Evolutionary conservation across 208 protist species (phyloP).

Genomic region (Trypanosoma vivax): DNA sequence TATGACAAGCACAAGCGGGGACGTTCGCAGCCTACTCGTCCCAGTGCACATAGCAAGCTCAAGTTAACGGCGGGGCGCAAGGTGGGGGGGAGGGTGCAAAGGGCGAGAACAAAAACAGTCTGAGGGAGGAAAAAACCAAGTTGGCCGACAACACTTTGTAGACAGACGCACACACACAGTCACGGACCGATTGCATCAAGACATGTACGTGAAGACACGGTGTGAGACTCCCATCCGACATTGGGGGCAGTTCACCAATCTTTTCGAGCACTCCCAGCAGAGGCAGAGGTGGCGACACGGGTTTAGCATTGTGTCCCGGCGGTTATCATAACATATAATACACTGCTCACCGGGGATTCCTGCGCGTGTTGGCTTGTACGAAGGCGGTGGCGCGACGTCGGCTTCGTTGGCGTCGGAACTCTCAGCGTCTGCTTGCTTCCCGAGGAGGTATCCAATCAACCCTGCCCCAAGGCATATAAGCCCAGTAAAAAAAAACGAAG

Average conservation of each 20-base stretch:
- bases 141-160: not conserved
- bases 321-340: conserved; percentile 52
- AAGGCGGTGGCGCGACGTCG: conserved; percentile 28
- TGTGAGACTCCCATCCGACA: conserved; percentile 33
- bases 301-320: conserved; percentile 58
- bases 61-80: too few species aligned
- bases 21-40: too few species aligned
- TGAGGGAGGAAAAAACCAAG: too few species aligned
- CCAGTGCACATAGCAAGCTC: too few species aligned
- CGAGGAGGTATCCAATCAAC: not conserved
- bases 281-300: conserved; percentile 64
- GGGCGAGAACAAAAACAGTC: too few species aligned
- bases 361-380: conserved; percentile 44
- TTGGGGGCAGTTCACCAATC: conserved; percentile 34
- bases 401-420: conserved; percentile 12
- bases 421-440: not conserved
- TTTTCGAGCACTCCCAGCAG: conserved; percentile 57
- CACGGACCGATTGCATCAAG: conserved; percentile 24
- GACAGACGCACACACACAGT: not conserved
- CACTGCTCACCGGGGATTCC: conserved; percentile 57
- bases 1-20: too few species aligned
- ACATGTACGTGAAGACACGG: conserved; percentile 53
- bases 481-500: too few species aligned
- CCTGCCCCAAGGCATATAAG: too few species aligned
- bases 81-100: too few species aligned